Base-by-base conservation (phyloP, 1,284 basidiomycete species). In the Hemileia vastatrix region DNA sequence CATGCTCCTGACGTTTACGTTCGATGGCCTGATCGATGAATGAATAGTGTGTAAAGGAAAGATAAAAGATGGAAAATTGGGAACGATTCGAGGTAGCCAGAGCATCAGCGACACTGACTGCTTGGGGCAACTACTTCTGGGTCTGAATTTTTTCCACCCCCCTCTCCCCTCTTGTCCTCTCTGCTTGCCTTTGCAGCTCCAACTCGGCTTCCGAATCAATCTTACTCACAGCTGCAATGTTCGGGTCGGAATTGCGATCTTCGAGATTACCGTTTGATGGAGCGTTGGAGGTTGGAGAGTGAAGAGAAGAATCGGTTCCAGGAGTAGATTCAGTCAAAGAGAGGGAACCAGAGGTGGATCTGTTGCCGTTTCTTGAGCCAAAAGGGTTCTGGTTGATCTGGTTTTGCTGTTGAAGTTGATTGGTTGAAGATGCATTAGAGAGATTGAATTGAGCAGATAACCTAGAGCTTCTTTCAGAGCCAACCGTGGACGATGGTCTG, bases 1-100 rank as follows among this genome's bases (percentile, higher is more conserved):
- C 69, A 65, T 69, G 68, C 65, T 71, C 69, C 36, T 64, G 55
- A 24, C 69, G 66, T 53, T 71, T 71, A n/a, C 54, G 59, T 21
- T 71, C 69, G 57, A 71, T 68, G 44, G 65, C 64, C 43, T 66
- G 65, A 40, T 67, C 61, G 33, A 66, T 66, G 55, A 66, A 27
- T 27, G 27, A 27, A 27, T 27, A 27, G 27, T 27, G 23, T 9
- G 9, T 24, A 18, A 32, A 24, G 48, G 31, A 13, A 24, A 18
- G 48, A 32, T 24, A 50, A 50, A 50, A 15, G n/a, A 50, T 9
- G 9, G 23, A 50, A 50, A 32, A 23, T 47, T 23, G 18, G 18
- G 18, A 18, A 23, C 21, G 18, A 18, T 47, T 47, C 21, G 27
- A 27, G 27, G 27, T 27, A 27, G 27, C 27, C 27, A 27, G 27